These are phyloP conservation scores for Chalara sp. DNA, from an alignment of 2,329 filamentous ascomycete genomes.

Conservation along the genomic window DNA sequence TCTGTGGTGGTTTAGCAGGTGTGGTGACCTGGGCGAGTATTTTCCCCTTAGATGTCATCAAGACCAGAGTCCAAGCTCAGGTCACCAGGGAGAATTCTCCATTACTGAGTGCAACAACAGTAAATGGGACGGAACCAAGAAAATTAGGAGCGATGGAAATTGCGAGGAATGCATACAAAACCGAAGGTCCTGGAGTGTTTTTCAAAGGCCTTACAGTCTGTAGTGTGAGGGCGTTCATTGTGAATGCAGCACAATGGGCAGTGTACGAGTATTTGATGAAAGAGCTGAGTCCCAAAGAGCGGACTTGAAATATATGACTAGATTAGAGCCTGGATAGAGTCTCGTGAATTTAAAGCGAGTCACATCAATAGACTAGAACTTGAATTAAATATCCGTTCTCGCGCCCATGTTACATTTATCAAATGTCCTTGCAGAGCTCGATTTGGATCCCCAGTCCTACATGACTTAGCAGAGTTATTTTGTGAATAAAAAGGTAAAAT, in stretches of 20 bases:
- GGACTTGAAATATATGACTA: no score
- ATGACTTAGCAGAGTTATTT: no score
- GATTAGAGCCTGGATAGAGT: no score
- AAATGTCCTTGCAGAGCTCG: no score
- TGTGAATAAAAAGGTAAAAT: no score
- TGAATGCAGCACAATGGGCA: conserved; percentile 91
- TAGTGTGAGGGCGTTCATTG: conserved; percentile 79
- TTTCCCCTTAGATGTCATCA: conserved; percentile 87
- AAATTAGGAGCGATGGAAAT: conserved; percentile 52
- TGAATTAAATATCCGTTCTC: no score
- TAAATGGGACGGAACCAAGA: conserved; percentile 12
- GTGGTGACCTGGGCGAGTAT: conserved; percentile 84
- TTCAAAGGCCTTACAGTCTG: conserved; percentile 74
- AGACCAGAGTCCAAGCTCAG: conserved; percentile 85
- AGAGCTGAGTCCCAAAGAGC: conserved; percentile 30
- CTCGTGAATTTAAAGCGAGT: no score
- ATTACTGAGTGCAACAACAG: conserved; percentile 24
- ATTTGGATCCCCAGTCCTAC: no score
- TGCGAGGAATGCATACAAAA: conserved; percentile 57
- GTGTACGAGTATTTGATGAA: conserved; percentile 85
- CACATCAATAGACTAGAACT: no score
- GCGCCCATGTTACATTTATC: no score
- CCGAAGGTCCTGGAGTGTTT: conserved; percentile 56
- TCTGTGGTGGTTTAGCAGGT: conserved; percentile 84
- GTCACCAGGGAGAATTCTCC: conserved; percentile 24